Evolutionary conservation across 257 asterid species (phyloP), one percentile per base, ranked within the genome.

Genomic region (Solanum pinnatisectum): DNA sequence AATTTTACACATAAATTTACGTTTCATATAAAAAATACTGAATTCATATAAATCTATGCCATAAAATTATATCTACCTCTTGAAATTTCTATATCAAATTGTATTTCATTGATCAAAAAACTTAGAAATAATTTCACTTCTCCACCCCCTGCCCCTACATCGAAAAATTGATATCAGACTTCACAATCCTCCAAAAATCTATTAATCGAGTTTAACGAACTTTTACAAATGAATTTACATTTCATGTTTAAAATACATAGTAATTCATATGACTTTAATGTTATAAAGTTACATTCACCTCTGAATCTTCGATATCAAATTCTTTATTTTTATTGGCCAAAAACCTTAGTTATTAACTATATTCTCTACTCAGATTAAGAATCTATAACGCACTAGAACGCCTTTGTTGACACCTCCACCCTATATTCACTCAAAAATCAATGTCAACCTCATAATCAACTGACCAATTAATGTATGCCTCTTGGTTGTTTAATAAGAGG

Each of bases 401-500:
- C 10, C 4, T 5, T 46, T 0, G 20, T 46, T 65, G 18, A 65
- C 35, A 14, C 1, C 35, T 12, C 3, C 8, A 16, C 81, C 88
- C 89, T 89, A 81, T 68, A 46, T 81, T 56, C 4, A 22, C 25
- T 18, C 27, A 81, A 30, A 88, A 88, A 84, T 91, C 93, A 89
- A 89, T 93, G 84, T 89, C 92, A 78, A 84, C 96, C 94, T 93
- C 95, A 90, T 88, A 91, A 87, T 87, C 91, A 67, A 5, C 37
- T 77, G 18, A 35, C 81, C 81, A 73, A 35, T 46, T 8, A 87
- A 60, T 73, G 71, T 88, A 30, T 77, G 27, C 65, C 79, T 35
- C 87, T 90, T 84, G 2, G 8, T 20, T 44, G 56, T 83, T 36
- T 9, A 35, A 73, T 73, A 73, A 25, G 35, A 63, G 77, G 35